Conservation (phyloP, 768 basidiomycete genomes). For the Mycena albidolilacea region DNA sequence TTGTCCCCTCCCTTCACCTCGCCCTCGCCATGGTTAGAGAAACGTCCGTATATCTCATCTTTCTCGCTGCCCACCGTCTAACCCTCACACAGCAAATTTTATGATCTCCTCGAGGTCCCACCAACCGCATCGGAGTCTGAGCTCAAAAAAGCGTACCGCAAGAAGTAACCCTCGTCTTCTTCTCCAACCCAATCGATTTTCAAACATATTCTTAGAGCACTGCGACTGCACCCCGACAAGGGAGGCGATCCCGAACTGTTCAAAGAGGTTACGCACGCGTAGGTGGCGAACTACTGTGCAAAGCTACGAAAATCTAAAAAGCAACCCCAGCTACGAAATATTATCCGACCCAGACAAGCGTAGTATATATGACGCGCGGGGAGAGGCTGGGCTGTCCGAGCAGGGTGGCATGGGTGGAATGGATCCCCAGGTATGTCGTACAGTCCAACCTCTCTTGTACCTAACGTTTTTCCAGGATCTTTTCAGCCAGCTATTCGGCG, state of each 20-base stretch:
- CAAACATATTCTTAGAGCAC: slow-evolving; percentile 65
- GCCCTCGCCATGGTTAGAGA: slow-evolving; percentile 73
- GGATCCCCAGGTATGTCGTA: slow-evolving; percentile 87
- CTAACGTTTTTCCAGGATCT: slow-evolving; percentile 73
- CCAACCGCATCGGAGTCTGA: slow-evolving; percentile 86
- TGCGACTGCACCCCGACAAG: slow-evolving; percentile 92
- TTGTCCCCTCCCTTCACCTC: slow-evolving; percentile 33
- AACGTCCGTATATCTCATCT: slow-evolving; percentile 60
- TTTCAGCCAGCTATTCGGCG: slow-evolving; percentile 96
- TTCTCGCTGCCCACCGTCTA: slow-evolving; percentile 17
- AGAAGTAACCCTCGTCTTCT: slow-evolving; percentile 69
- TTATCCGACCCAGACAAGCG: slow-evolving; percentile 91
- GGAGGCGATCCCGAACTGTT: slow-evolving; percentile 97
- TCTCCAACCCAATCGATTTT: slow-evolving; percentile 24
- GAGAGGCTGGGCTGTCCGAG: slow-evolving; percentile 92
- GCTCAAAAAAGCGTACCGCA: slow-evolving; percentile 96
- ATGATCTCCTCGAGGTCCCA: slow-evolving; percentile 91
- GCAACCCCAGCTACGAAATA: slow-evolving; percentile 83
- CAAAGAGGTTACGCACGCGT: slow-evolving; percentile 98
- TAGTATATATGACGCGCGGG: slow-evolving; percentile 87
- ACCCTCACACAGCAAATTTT: slow-evolving; percentile 76
- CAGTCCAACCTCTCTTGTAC: background rate
- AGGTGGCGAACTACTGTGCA: slow-evolving; percentile 52
- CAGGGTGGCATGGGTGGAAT: slow-evolving; percentile 94
- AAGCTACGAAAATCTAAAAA: slow-evolving; percentile 13